These are phyloP conservation scores for Zangia roseola DNA, from an alignment of 768 basidiomycete species.

Conservation along the genomic window DNA sequence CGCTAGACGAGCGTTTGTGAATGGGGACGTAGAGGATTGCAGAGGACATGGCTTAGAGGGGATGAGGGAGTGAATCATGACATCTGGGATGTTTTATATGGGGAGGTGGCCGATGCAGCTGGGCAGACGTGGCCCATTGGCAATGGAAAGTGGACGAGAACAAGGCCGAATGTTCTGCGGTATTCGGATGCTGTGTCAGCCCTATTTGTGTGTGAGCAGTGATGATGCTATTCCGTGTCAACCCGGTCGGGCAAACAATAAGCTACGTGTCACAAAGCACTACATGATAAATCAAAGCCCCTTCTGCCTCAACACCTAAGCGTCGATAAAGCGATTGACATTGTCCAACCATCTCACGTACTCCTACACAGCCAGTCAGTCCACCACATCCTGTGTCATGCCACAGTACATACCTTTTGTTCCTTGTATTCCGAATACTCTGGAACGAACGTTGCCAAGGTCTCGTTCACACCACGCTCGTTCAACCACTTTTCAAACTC, in stretches of 20 bases:
- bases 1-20: constrained; percentile 34
- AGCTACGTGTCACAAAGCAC: constrained; percentile 3
- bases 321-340: constrained; percentile 81
- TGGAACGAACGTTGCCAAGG: constrained; percentile 81
- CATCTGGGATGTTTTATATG: no score
- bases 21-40: constrained; percentile 39
- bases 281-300: no score
- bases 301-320: no score
- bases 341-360: constrained; percentile 87
- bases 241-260: constrained; percentile 7
- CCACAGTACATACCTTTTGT: constrained; percentile 63
- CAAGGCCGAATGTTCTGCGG: constrained; percentile 17
- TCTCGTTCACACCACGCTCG: constrained; percentile 87
- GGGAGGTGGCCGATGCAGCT: not conserved
- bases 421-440: constrained; percentile 90
- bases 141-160: no score
- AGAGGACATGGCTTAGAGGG: constrained; percentile 27
- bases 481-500: constrained; percentile 88
- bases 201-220: constrained; percentile 14
- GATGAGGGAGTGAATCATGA: constrained; percentile 1
- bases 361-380: constrained; percentile 52
- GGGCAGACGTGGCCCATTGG: constrained; percentile 1
- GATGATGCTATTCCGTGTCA: constrained; percentile 24
- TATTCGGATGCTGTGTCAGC: not conserved
- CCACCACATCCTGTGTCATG: not conserved